Conservation (phyloP, 257 asterid species). For the Fraxinus americana region DNA sequence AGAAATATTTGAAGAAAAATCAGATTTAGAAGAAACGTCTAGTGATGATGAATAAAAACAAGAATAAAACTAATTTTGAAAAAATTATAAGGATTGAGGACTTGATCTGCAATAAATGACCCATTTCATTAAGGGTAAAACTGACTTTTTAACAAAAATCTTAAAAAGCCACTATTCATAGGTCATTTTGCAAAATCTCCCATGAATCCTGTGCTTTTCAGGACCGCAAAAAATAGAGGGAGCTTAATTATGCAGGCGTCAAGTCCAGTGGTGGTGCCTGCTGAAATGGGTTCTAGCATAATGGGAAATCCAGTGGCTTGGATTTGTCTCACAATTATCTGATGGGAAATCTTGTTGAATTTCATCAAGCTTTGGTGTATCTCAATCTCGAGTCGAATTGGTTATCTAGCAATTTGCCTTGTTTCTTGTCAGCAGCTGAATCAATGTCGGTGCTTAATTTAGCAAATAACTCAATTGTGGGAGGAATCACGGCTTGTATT, state of each 20-base stretch:
- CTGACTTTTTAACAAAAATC: no score
- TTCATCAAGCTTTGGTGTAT: slow-evolving; percentile 53
- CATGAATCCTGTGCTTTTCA: slow-evolving; percentile 82
- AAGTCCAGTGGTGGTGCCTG: slow-evolving; percentile 91
- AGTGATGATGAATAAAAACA: no score
- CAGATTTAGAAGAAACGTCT: no score
- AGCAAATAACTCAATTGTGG: slow-evolving; percentile 71
- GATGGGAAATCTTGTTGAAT: slow-evolving; percentile 57
- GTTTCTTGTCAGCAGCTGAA: slow-evolving; percentile 56
- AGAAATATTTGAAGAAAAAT: no score
- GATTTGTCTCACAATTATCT: slow-evolving; percentile 76
- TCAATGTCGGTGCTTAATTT: slow-evolving; percentile 67
- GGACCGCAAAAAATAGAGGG: slow-evolving; percentile 68
- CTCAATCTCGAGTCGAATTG: slow-evolving; percentile 66
- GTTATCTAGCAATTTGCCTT: slow-evolving; percentile 76
- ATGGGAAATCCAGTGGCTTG: slow-evolving; percentile 43
- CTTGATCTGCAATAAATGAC: no score
- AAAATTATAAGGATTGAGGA: no score
- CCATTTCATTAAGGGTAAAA: no score
- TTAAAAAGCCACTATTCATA: no score
- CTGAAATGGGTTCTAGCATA: slow-evolving; percentile 89
- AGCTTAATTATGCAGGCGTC: slow-evolving; percentile 93
- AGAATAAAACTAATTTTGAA: no score
- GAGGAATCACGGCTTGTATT: slow-evolving; percentile 86
- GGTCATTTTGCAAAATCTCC: no score